Base-by-base conservation (phyloP, 2,329 filamentous ascomycete genomes). In the Apiospora phragmitis region DNA sequence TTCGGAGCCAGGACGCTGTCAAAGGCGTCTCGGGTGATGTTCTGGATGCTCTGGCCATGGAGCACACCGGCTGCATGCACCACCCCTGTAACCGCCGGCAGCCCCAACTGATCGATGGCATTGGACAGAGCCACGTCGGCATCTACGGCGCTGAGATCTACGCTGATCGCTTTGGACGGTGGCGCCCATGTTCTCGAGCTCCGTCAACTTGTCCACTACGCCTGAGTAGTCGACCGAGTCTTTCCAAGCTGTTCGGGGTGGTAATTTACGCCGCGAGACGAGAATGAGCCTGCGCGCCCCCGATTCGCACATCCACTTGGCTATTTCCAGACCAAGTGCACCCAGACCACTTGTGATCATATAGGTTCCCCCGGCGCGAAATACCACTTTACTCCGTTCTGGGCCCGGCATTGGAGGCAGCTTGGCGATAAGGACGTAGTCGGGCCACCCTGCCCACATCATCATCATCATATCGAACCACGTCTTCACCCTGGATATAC, bases 1-100 rank as follows among this genome's bases (percentile, higher is more conserved):
- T 83, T 83, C 12, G 81, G 77, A 0, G 74, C 71, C 18, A 83
- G 73, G 9, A 84, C 81, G 1, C 76, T 72, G 3, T 73, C 71
- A 72, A 81, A 81, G 0, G 78, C 74, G 0, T 73, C 73, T 0
- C 70, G 26, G 4, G 79, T 81, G 1, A 77, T 79, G 18, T 81
- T 73, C 26, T 77, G 70, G 14, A 83, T 74, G 2, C 81, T 76
- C 24, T 80, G 73, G 65, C 83, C 78, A 38, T 81, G 81, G 1
- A 81, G 73, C 8, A 82, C 76, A 29, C 81, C 83, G 4, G 80
- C 81, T 0, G 81, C 81, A 68, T 85, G 83, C 12, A 84, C 74
- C 2, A 85, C 79, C 18, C 83, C 83, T 0, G 77, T 75, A 1
- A 85, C 78, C 0, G 79, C 78, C 18, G 83, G 83, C 1, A 84